Percentiles rank a stretch among this genome's conserved stretches.
These are phyloP conservation scores for Yarrowia osloensis DNA, from an alignment of 805 yeast species.

Conservation along the genomic window DNA sequence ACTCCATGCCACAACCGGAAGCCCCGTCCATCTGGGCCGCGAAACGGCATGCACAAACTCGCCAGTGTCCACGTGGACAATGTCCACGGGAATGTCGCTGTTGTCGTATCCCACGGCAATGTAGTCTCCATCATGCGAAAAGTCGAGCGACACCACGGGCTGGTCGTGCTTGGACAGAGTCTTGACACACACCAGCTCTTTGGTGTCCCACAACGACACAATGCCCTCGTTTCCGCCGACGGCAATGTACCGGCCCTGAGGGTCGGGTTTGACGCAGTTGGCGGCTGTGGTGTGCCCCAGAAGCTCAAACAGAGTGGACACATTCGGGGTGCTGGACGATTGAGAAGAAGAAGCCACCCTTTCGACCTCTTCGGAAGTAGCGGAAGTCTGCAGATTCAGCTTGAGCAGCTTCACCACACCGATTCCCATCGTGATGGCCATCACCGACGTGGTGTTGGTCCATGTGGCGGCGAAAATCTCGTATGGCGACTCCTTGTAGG, in stretches of 20 bases:
- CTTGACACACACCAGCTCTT: conserved; percentile 45
- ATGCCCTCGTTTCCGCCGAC: conserved; percentile 62
- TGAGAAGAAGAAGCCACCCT: not conserved
- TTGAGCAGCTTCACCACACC: conserved; percentile 47
- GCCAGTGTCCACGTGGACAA: conserved; percentile 45
- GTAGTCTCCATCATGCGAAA: conserved; percentile 51
- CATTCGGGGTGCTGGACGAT: not conserved
- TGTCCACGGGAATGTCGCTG: conserved; percentile 44
- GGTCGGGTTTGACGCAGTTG: conserved; percentile 52
- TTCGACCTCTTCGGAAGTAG: conserved; percentile 9
- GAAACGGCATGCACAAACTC: conserved; percentile 35
- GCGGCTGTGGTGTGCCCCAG: conserved; percentile 55
- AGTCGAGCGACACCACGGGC: conserved; percentile 47
- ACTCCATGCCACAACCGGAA: conserved; percentile 42
- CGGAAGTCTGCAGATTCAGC: conserved; percentile 15
- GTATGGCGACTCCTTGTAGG: conserved; percentile 37
- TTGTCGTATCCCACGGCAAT: conserved; percentile 51
- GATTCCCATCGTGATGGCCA: conserved; percentile 51
- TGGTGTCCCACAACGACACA: conserved; percentile 53
- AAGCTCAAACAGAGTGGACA: not conserved
- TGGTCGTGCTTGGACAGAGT: conserved; percentile 46
- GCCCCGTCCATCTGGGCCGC: conserved; percentile 35
- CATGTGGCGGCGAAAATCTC: conserved; percentile 45
- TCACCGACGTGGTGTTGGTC: conserved; percentile 42
- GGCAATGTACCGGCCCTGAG: conserved; percentile 53